phyloP scores from a whole-genome alignment of 805 yeast genomes.

The Candida takata region DNA sequence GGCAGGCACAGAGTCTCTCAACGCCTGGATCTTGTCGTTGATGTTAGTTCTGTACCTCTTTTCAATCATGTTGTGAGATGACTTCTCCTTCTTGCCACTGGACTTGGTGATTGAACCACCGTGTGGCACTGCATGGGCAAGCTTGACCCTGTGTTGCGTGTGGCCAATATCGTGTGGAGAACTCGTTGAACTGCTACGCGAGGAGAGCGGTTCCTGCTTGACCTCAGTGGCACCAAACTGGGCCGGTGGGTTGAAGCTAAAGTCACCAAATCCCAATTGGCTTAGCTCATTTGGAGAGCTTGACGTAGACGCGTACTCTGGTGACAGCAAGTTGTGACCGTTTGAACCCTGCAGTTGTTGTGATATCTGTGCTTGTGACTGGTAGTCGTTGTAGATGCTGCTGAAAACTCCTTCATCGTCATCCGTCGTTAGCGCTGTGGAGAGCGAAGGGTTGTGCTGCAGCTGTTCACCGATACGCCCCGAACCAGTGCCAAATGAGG shows the following conservation, averaged over 20 bases:
- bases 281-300: slow-evolving; percentile 12
- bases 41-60: slow-evolving; percentile 67
- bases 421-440: slow-evolving; percentile 10
- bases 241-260: slow-evolving; percentile 2
- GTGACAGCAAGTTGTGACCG: slow-evolving; percentile 6
- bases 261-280: slow-evolving; percentile 2
- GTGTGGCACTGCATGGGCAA: slow-evolving; percentile 21
- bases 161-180: background rate
- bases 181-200: slow-evolving; percentile 1
- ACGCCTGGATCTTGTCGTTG: slow-evolving; percentile 55
- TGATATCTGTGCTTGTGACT: background rate
- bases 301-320: slow-evolving; percentile 12
- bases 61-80: slow-evolving; percentile 66
- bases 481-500: slow-evolving; percentile 17
- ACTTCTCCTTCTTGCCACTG: slow-evolving; percentile 38
- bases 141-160: slow-evolving; percentile 7
- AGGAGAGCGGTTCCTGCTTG: slow-evolving; percentile 15
- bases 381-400: slow-evolving; percentile 1
- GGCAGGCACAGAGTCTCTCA: slow-evolving; percentile 63
- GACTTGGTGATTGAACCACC: slow-evolving; percentile 18
- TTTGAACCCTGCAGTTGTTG: too few relatives aligned
- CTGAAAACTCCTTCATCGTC: slow-evolving; percentile 8
- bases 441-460: slow-evolving; percentile 12
- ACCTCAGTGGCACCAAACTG: background rate
- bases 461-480: slow-evolving; percentile 8